Evolutionary conservation across 2,329 filamentous ascomycete species (phyloP).

Genomic region (Cytospora paraplurivora): DNA sequence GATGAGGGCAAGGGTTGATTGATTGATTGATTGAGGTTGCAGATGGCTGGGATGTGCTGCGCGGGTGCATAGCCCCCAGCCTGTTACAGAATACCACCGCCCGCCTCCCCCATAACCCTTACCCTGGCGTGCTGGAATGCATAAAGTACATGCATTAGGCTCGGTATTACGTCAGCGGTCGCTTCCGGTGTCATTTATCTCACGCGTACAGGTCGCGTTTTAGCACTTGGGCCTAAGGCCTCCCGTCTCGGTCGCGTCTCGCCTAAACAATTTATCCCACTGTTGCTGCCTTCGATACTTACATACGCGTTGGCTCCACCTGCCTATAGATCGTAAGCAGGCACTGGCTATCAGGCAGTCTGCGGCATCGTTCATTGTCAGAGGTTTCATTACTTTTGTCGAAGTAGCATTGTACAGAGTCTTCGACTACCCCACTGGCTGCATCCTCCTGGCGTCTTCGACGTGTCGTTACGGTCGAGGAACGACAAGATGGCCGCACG

Average conservation of each 20-base stretch:
- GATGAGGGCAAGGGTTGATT: not conserved
- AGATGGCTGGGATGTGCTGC: not conserved
- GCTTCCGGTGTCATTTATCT: not conserved
- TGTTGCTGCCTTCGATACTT: not conserved
- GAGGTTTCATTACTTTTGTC: not conserved
- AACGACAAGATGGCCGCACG: constrained; percentile 17
- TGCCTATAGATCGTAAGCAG: not conserved
- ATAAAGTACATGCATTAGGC: too few species aligned
- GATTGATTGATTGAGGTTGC: not conserved
- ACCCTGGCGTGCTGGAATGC: not conserved
- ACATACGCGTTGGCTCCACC: not conserved
- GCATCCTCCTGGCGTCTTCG: not conserved
- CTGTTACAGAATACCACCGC: not conserved
- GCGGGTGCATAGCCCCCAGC: too few species aligned
- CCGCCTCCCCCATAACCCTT: not conserved
- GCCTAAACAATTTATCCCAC: not conserved
- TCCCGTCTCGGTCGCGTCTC: not conserved
- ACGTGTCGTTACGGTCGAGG: constrained; percentile 16
- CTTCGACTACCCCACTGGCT: not conserved
- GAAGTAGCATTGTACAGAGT: not conserved
- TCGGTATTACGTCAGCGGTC: not conserved
- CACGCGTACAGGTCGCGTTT: not conserved
- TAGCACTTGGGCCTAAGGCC: not conserved
- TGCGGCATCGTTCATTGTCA: not conserved
- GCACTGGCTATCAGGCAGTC: not conserved